phyloP scores from a whole-genome alignment of 106 monocot species.

The Apostasia ramifera region DNA sequence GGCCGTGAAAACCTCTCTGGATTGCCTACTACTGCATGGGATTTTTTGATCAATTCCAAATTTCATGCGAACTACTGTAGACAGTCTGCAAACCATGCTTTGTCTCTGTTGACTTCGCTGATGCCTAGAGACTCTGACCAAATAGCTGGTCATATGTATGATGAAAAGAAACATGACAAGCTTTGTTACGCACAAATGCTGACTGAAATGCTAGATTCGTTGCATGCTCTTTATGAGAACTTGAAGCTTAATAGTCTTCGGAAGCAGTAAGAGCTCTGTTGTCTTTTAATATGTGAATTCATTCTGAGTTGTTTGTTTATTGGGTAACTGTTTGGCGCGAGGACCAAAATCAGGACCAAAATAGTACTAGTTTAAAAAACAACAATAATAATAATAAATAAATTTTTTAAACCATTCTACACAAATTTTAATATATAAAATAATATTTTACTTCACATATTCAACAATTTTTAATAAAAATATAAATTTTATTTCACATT shows the following conservation, averaged over 20 bases:
- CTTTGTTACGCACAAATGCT: slow-evolving; percentile 52
- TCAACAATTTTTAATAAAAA: too few relatives aligned
- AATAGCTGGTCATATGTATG: slow-evolving; percentile 8
- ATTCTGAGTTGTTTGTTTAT: too few relatives aligned
- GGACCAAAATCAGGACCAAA: too few relatives aligned
- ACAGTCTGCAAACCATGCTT: slow-evolving; percentile 16
- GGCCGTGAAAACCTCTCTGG: slow-evolving; percentile 4
- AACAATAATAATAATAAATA: too few relatives aligned
- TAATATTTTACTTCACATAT: too few relatives aligned
- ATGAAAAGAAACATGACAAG: slow-evolving; percentile 21
- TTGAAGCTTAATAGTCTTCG: slow-evolving; percentile 84
- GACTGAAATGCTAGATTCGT: slow-evolving; percentile 58
- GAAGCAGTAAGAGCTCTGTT: slow-evolving; percentile 44
- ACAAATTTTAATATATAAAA: too few relatives aligned
- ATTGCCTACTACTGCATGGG: slow-evolving; percentile 45
- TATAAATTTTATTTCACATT: too few relatives aligned
- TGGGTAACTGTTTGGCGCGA: too few relatives aligned
- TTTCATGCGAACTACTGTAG: slow-evolving; percentile 50
- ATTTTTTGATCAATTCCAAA: slow-evolving; percentile 60
- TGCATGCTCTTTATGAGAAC: slow-evolving; percentile 90
- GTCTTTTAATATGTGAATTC: too few relatives aligned
- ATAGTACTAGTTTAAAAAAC: too few relatives aligned
- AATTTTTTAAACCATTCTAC: too few relatives aligned
- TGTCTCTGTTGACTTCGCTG: slow-evolving; percentile 11
- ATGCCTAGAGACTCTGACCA: slow-evolving; percentile 3